Base-by-base conservation (phyloP, 2,329 filamentous ascomycete genomes). In the Alternaria atra region DNA sequence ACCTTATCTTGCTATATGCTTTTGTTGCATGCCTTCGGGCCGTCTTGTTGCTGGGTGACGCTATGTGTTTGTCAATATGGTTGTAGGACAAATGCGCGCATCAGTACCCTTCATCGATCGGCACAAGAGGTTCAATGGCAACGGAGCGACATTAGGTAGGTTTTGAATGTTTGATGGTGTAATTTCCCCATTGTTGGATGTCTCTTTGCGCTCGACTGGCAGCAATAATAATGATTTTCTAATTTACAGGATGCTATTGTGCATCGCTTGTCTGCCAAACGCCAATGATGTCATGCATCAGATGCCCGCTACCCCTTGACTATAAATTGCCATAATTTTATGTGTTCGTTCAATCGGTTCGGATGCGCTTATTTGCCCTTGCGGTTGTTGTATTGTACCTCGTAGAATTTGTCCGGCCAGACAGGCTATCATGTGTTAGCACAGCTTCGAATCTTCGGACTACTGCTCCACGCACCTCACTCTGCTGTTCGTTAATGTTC, bases 361-460 rank as follows among this genome's bases (percentile, higher is more conserved):
- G 25, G 13, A 25, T 32, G 15, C 6, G 57, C 27, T 64, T 66
- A 77, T 75, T 78, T 78, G 58, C 74, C 72, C 67, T 77, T 77
- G 50, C 70, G 66, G 50, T 77, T 74, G 58, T 70, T 68, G 60
- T 66, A 67, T 43, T 75, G 73, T 44, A 67, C 60, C 63, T 78
- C 70, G 64, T 78, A 72, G 55, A 77, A 77, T 60, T 76, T 76
- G 15, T 48, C 52, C 1, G 72, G 71, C 63, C 65, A 74, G 23
- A 76, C 68, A 43, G 59, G 55, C 70, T 73, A 25, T 10, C n/a
- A 15, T 4, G 12, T 7, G 12, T 58, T 47, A 58, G 55, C 10
- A 44, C 23, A 30, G 30, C 9, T 32, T 0, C 9, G 40, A 9
- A 27, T 40, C n/a, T 35, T 35, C n/a, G 25, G 5, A 13, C 2